Base-by-base conservation (phyloP, 768 basidiomycete genomes). In the Leccinum subgranulosum region DNA sequence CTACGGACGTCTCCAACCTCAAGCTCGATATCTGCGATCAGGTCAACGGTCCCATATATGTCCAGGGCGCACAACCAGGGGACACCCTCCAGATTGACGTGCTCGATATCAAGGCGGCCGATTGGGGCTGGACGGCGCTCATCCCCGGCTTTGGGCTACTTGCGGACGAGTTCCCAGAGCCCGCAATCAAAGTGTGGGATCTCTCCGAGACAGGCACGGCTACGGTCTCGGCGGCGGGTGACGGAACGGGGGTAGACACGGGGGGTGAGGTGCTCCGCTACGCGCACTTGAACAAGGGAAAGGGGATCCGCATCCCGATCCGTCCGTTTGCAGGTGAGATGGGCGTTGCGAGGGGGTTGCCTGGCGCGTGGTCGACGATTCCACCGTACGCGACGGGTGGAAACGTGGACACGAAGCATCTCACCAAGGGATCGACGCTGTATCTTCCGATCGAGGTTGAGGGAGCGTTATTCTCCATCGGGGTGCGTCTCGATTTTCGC, bases 101-200 rank as follows among this genome's bases (percentile, higher is more conserved):
- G 50, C 70, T 85, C 39, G 71, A 74, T n/a, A 69, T 85, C 14
- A 71, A 75, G 49, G 76, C 81, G 0, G 83, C 81, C 9, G 73
- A 78, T 8, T 86, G 84, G 84, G 84, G 84, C 50, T 87, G 84
- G 84, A 82, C 84, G 0, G 83, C 74, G 3, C 57, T 81, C 51
- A 78, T 85, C 45, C 81, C 84, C 0, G 83, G 83, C 7, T 86
- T 86, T 61, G 84, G 83, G 8, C 71, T 85, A 4, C 74, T 86
- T 23, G 66, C 76, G 34, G 84, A 85, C 62, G 84, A 84, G 61
- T 85, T 79, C 60, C 63, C 76, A 1, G 78, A 75, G 31, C 78
- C 81, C 0, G 77, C 72, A 8, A 66, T 86, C 62, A 85, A 81
- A 72, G 77, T 85, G 23, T 85, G 83, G 82, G 71, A 72, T 50